phyloP scores from a whole-genome alignment of 2,329 filamentous ascomycete species.

The Diatrype stigma region DNA sequence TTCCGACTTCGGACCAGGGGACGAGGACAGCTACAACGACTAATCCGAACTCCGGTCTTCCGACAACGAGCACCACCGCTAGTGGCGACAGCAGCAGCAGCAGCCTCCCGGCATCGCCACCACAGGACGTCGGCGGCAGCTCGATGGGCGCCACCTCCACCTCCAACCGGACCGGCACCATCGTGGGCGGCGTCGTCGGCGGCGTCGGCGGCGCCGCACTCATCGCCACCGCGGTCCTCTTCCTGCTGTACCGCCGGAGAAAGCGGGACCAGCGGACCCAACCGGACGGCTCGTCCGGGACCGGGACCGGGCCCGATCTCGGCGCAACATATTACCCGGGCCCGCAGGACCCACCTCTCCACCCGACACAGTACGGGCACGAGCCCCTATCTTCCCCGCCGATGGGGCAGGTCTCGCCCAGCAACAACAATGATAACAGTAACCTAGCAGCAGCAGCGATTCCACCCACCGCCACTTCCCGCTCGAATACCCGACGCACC shows the following conservation, averaged over 20 bases:
- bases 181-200: constrained; percentile 23
- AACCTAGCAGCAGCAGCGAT: constrained; percentile 13
- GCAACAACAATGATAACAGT: constrained; percentile 1
- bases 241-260: constrained; percentile 18
- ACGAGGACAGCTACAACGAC: too few species aligned
- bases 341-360: constrained; percentile 8
- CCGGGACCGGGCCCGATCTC: background rate
- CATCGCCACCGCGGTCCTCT: constrained; percentile 19
- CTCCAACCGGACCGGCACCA: constrained; percentile 20
- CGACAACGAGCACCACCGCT: too few species aligned
- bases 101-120: background rate
- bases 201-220: constrained; percentile 22
- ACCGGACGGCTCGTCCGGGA: background rate
- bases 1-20: too few species aligned
- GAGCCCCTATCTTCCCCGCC: constrained; percentile 10
- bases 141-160: background rate
- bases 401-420: constrained; percentile 17
- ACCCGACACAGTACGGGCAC: constrained; percentile 2
- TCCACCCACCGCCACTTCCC: too few species aligned
- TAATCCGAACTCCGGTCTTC: too few species aligned
- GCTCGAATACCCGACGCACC: background rate
- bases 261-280: constrained; percentile 7
- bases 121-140: background rate
- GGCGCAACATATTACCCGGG: constrained; percentile 1
- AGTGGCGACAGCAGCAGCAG: background rate